Evolutionary conservation across 371 early-diverging fungal genomes (phyloP).

Genomic region (Mortierella sp.): DNA sequence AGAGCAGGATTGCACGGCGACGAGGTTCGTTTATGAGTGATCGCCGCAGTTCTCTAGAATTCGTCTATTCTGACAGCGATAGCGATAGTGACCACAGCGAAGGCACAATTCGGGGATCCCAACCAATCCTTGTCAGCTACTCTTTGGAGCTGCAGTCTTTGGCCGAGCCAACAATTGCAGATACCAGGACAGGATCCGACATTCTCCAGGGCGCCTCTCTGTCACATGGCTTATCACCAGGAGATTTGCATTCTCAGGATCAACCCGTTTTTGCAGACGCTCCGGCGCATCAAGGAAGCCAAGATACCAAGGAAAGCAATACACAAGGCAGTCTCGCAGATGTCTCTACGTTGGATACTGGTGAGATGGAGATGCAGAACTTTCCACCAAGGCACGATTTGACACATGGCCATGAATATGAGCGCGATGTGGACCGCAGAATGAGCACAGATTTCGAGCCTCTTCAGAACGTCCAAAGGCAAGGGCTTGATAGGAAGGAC

Average conservation of each 20-base stretch:
- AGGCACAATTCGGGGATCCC: background rate
- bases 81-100: conserved; percentile 14
- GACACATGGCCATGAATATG: background rate
- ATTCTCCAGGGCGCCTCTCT: background rate
- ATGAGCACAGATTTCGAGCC: conserved; percentile 1
- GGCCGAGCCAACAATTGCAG: conserved; percentile 1
- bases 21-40: background rate
- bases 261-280: no score
- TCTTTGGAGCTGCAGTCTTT: background rate
- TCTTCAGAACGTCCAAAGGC: background rate
- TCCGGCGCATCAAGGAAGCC: no score
- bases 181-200: conserved; percentile 5
- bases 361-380: background rate
- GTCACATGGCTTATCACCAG: no score
- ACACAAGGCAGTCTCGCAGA: no score
- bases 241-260: no score
- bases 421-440: background rate
- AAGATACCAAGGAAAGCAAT: no score
- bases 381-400: background rate
- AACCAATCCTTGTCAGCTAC: background rate
- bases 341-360: no score
- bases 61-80: conserved; percentile 10
- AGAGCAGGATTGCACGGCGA: background rate
- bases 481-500: background rate
- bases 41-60: background rate